These are phyloP conservation scores for Syzygium syzygioides DNA, from an alignment of 441 rosid species.

Conservation along the genomic window DNA sequence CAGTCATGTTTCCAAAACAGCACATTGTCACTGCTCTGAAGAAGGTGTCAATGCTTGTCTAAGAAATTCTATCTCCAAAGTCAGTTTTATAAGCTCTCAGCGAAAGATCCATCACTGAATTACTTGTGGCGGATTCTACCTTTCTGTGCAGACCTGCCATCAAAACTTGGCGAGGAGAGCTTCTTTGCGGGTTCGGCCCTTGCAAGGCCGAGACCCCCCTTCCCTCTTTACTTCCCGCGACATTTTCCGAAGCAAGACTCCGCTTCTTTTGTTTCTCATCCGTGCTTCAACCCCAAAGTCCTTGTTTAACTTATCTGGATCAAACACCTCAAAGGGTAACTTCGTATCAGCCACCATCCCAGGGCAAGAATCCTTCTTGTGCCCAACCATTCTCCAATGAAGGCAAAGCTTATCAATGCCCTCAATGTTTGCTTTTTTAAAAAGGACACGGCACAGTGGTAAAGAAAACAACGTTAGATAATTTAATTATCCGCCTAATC, in stretches of 20 bases:
- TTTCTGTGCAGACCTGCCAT: background rate
- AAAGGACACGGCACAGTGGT: too few relatives aligned
- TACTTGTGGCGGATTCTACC: rapidly evolving
- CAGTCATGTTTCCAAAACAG: background rate
- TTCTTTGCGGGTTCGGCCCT: background rate
- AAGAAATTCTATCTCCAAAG: background rate
- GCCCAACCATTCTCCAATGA: background rate
- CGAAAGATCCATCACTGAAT: background rate
- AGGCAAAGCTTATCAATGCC: background rate
- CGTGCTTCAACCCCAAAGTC: background rate
- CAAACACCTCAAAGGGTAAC: background rate
- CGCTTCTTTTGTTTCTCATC: too few relatives aligned
- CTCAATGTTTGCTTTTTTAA: too few relatives aligned
- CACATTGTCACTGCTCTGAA: background rate
- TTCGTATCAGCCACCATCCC: background rate
- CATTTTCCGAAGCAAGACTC: rapidly evolving
- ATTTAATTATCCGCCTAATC: too few relatives aligned
- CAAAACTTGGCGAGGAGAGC: background rate
- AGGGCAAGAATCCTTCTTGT: rapidly evolving
- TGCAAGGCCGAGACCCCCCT: background rate
- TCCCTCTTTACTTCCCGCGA: too few relatives aligned
- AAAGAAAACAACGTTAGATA: too few relatives aligned
- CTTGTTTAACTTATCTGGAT: background rate
- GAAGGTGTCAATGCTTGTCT: background rate
- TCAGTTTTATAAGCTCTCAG: background rate